Evolutionary conservation across 257 asterid species (phyloP).

Genomic region (Ilex asprella): DNA sequence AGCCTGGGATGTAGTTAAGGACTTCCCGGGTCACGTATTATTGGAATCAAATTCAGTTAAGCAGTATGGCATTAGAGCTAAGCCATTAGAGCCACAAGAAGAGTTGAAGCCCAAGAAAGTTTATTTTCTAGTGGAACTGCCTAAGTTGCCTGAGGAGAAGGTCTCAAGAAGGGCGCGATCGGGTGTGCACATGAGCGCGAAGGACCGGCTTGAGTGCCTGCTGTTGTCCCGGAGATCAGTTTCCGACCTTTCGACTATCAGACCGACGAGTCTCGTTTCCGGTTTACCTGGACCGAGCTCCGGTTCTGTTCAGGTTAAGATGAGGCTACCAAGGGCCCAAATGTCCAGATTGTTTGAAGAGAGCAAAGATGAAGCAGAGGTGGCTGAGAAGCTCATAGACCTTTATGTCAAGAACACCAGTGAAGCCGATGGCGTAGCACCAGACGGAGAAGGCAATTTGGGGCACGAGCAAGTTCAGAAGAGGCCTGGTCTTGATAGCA

Average conservation of each 20-base stretch:
- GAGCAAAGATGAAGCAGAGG: constrained; percentile 48
- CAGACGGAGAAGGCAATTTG: no score
- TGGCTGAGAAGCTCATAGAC: constrained; percentile 44
- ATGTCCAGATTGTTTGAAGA: constrained; percentile 13
- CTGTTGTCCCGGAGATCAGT: not conserved
- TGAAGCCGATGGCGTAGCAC: not conserved
- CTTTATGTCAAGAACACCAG: constrained; percentile 37
- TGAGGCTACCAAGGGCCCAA: constrained; percentile 51
- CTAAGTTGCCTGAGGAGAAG: constrained; percentile 38
- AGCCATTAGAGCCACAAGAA: constrained; percentile 33
- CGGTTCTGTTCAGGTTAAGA: constrained; percentile 48
- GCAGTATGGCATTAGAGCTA: constrained; percentile 57
- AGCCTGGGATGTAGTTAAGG: constrained; percentile 48
- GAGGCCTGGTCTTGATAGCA: no score
- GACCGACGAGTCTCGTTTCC: constrained; percentile 3
- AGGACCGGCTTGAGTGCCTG: constrained; percentile 48
- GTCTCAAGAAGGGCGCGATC: constrained; percentile 29
- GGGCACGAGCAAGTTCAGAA: no score
- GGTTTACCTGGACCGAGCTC: constrained; percentile 7
- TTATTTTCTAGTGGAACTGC: constrained; percentile 63
- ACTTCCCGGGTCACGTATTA: constrained; percentile 51
- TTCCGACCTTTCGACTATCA: constrained; percentile 13
- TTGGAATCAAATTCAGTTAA: constrained; percentile 46
- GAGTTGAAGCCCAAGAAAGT: constrained; percentile 44
- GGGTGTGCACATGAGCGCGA: constrained; percentile 25